Conservation (phyloP, 2,329 filamentous ascomycete species). For the Elsinoe ampelina region DNA sequence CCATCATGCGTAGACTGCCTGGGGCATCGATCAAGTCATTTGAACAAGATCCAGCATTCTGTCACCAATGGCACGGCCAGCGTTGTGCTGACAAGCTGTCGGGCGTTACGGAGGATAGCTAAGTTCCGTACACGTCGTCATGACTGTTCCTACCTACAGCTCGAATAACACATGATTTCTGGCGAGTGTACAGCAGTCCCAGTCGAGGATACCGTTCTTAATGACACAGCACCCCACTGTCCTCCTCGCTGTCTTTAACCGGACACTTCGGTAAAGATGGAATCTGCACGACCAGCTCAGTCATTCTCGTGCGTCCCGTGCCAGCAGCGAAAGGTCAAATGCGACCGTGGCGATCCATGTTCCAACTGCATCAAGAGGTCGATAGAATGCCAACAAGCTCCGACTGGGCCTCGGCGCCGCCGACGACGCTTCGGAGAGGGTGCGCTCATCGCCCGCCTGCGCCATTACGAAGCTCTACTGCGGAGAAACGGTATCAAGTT, state of each 20-base stretch:
- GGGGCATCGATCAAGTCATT: too few relatives aligned
- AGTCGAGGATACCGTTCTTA: too few relatives aligned
- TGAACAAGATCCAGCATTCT: too few relatives aligned
- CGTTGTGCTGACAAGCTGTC: not conserved
- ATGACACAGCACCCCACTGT: too few relatives aligned
- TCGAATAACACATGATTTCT: too few relatives aligned
- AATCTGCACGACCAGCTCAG: conserved; percentile 23
- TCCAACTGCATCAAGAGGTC: conserved; percentile 56
- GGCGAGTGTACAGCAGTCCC: too few relatives aligned
- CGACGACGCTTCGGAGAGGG: conserved; percentile 58
- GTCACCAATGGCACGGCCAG: too few relatives aligned
- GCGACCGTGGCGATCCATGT: conserved; percentile 59
- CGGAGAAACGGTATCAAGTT: conserved; percentile 58
- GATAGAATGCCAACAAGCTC: conserved; percentile 45
- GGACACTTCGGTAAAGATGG: not conserved
- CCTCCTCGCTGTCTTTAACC: too few relatives aligned
- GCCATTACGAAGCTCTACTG: conserved; percentile 58
- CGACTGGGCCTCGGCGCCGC: conserved; percentile 42
- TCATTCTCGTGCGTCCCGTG: conserved; percentile 57
- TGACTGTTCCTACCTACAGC: too few relatives aligned
- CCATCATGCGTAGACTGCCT: too few relatives aligned
- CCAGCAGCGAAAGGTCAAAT: conserved; percentile 67
- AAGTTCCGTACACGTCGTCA: not conserved
- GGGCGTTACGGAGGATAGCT: not conserved
- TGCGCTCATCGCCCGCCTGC: conserved; percentile 58